Evolutionary conservation across 2,329 filamentous ascomycete species (phyloP).

Genomic region (Sporothrix globosa): DNA sequence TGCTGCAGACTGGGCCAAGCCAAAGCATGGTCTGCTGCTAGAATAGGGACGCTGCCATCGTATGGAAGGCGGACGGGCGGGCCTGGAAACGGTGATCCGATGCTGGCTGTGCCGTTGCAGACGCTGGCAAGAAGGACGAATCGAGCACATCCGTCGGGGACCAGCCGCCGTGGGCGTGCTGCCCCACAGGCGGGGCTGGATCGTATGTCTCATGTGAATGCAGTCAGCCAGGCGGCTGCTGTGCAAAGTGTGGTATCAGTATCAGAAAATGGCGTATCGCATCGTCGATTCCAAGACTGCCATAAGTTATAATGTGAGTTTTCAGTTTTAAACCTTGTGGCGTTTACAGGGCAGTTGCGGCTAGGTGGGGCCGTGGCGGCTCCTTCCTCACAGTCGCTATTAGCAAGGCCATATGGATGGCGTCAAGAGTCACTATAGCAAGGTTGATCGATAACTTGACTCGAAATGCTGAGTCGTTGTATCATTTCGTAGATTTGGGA

Average conservation of each 20-base stretch:
- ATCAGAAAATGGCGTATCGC: neutral
- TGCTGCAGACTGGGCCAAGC: neutral
- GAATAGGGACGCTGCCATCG: neutral
- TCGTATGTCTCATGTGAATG: neutral
- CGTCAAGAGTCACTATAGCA: neutral
- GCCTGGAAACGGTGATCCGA: neutral
- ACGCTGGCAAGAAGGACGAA: neutral
- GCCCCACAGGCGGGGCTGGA: constrained; percentile 12
- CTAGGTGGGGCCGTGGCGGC: neutral
- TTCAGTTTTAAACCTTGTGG: neutral
- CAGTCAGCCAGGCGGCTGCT: neutral
- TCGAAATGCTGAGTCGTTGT: too few relatives aligned
- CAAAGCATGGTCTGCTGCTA: neutral
- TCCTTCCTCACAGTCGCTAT: neutral
- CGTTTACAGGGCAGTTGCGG: neutral
- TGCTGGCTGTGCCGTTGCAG: neutral
- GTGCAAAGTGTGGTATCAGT: neutral
- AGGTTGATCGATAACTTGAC: neutral
- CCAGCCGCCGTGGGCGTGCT: too few relatives aligned
- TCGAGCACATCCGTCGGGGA: neutral
- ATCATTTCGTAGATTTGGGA: too few relatives aligned
- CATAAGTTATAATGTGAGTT: neutral
- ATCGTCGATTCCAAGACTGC: neutral
- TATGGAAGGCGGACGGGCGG: neutral
- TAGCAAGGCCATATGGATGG: neutral